phyloP scores from a whole-genome alignment of 345 rosid genomes.

The Hibiscus mutabilis region DNA sequence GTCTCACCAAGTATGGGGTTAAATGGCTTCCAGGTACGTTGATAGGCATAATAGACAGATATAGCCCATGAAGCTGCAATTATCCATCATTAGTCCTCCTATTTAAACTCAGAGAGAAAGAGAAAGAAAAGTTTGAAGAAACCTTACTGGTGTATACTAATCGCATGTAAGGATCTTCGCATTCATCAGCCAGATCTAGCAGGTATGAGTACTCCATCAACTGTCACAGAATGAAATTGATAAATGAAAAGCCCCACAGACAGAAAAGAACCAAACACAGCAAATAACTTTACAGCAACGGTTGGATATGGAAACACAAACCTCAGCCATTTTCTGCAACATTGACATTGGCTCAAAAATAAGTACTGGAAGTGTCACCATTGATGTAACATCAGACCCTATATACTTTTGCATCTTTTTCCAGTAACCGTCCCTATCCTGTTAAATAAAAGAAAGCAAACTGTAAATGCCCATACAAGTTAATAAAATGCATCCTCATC shows the following conservation, averaged over 20 bases:
- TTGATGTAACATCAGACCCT: conserved; percentile 87
- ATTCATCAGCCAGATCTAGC: conserved; percentile 55
- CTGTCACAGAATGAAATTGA: conserved; percentile 31
- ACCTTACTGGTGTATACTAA: conserved; percentile 77
- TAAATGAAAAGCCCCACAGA: not conserved
- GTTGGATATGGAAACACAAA: conserved; percentile 22
- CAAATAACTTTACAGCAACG: not conserved
- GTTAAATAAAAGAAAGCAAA: conserved; percentile 6
- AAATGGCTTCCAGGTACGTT: conserved; percentile 93
- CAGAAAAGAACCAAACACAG: conserved; percentile 4
- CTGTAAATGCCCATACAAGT: not conserved
- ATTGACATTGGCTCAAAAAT: conserved; percentile 93
- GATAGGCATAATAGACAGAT: conserved; percentile 78
- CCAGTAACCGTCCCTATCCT: conserved; percentile 94
- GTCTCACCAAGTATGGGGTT: conserved; percentile 99
- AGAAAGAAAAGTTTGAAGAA: not conserved
- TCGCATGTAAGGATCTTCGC: conserved; percentile 87
- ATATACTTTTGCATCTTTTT: conserved; percentile 95
- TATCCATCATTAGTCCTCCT: not conserved
- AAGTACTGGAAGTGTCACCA: conserved; percentile 98
- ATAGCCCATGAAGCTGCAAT: conserved; percentile 81
- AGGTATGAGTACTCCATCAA: conserved; percentile 90
- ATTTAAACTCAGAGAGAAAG: not conserved
- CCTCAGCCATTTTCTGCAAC: conserved; percentile 99
- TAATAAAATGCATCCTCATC: not conserved